Evolutionary conservation across 495 filamentous ascomycete species (phyloP), one percentile per base, ranked within the genome.

Genomic region (Rhizodiscina lignyota): DNA sequence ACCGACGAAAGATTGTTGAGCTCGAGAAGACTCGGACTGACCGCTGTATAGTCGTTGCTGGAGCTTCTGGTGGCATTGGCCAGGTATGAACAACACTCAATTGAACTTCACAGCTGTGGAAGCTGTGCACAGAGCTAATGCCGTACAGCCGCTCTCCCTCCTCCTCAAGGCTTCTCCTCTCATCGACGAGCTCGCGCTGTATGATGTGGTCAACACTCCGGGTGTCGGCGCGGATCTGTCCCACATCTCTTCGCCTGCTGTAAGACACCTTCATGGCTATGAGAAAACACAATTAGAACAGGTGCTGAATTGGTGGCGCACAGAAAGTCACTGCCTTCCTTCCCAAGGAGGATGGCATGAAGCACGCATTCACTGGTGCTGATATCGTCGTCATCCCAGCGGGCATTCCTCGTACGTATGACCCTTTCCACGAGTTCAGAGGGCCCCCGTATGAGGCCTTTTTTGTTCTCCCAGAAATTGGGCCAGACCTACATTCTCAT

Each of bases 201-300:
- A 94, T 70, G 89, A 96, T 87, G 84, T 96, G 41, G 89, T 94
- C 57, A 94, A 94, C 69, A 91, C 86, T 29, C 87, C 86, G 41
- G 89, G 89, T 56, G 89, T 97, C 38, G 75, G 87, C 28, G 75
- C 89, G 40, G 89, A 97, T 54, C 74, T 97, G 35, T 93, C 89
- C 35, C 89, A 97, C 63, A 96, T 97, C 63, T 93, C 89, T 29
- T 81, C 84, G 26, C 69, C 72, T 35, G 89, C 91, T 45, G 86
- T 94, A 72, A 45, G 83, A 66, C 38, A 32, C 43, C 39, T 34
- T 18, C 12, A 34, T 18, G 13, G 26, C 5, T n/a, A 18, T 11
- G 15, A 3, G 6, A 2, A 0, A 26, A 30, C 18, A 10, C 6
- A 11, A 6, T 10, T 21, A 12, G 4, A 4, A 34, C 8, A 21